phyloP scores from a whole-genome alignment of 768 basidiomycete genomes.

The Leccinum disarticulatum region DNA sequence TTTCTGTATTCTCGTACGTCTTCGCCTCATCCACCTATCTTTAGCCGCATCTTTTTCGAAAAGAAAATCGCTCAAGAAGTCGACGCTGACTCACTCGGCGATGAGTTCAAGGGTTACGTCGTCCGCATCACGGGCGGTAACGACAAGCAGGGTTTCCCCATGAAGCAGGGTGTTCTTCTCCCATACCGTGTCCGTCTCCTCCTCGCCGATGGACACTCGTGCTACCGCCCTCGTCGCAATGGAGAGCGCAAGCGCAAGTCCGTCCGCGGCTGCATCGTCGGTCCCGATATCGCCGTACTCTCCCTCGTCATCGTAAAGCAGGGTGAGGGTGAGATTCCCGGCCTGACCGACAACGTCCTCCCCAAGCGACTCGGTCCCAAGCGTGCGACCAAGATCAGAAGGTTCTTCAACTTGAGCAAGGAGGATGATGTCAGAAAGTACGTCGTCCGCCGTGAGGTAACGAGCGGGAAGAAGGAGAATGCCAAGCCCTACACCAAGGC shows the following conservation, averaged over 20 bases:
- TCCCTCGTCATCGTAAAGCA: conserved; percentile 95
- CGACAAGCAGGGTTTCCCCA: conserved; percentile 98
- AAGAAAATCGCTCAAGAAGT: conserved; percentile 97
- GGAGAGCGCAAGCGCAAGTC: conserved; percentile 99
- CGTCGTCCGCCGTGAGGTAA: conserved; percentile 91
- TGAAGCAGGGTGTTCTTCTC: conserved; percentile 98
- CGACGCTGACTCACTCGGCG: conserved; percentile 83
- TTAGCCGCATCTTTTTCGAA: conserved; percentile 92
- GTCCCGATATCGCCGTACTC: conserved; percentile 93
- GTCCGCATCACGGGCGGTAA: conserved; percentile 97
- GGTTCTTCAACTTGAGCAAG: conserved; percentile 97
- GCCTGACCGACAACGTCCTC: conserved; percentile 87
- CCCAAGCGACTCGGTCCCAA: conserved; percentile 97
- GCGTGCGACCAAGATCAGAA: conserved; percentile 95
- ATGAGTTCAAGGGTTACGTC: conserved; percentile 97
- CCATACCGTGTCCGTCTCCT: conserved; percentile 92
- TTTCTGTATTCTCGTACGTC: background rate
- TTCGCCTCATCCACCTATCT: background rate
- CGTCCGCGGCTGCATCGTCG: conserved; percentile 97
- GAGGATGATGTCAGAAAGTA: conserved; percentile 99
- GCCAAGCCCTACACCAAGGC: conserved; percentile 98
- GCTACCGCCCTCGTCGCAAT: conserved; percentile 88
- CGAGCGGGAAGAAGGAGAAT: conserved; percentile 80
- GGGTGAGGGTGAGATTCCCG: conserved; percentile 87
- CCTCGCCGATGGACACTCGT: conserved; percentile 95